Evolutionary conservation across 257 asterid species (phyloP), one percentile per base, ranked within the genome.

Genomic region (Solanum peruvianum): DNA sequence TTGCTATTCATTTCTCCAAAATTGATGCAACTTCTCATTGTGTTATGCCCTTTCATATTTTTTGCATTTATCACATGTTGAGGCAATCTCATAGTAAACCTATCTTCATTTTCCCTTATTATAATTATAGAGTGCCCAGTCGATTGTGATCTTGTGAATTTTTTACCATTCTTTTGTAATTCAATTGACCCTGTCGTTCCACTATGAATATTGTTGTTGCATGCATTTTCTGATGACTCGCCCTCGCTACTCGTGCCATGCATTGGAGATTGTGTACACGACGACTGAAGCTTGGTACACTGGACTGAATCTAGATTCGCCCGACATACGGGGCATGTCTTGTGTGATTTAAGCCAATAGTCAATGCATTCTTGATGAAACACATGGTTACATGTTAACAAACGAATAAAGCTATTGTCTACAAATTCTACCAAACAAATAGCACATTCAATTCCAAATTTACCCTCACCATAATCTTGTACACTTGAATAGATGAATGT

Each of bases 301-400:
- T 76, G 35, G 0, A n/a, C 20, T 90, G 98, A 89, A 44, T 91
- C 94, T 11, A 97, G 96, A 66, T 90, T 87, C 37, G 90, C 82
- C 12, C 99, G 93, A 52, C 99, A 97, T 0, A 94, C 99, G 0
- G 99, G 99, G 87, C 99, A 97, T 0, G 99, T 95, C 64, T 88
- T 91, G 91, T 94, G 98, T 0, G 94, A 91, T 87, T 91, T 97
- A 10, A 97, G 94, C 99, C 99, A 97, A 13, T 93, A 92, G 87
- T 95, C 99, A 9, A 97, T 91, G 89, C 99, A 97, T 23, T 93
- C 98, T 86, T 93, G 96, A 78, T 97, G 99, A 83, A 95, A 95
- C 1, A 95, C 99, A 31, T 97, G 99, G 85, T 93, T 92, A 71
- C 99, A 97, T 25, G 98, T 93, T 69, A 97, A 45, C 33, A 94